Base-by-base conservation (phyloP, 805 yeast genomes). In the Saturnispora gosingensis region DNA sequence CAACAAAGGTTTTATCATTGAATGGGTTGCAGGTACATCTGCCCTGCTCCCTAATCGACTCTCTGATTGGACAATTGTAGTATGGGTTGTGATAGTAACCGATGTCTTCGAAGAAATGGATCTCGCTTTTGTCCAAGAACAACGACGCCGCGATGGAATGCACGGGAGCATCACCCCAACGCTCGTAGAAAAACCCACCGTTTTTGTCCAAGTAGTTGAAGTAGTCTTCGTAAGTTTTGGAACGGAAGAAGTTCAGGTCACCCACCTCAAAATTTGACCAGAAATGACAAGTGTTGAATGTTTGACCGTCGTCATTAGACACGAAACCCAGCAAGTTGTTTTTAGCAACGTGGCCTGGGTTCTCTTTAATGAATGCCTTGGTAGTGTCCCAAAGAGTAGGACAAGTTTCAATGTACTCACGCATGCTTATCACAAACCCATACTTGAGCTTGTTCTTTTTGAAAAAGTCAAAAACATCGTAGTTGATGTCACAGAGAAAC, bases 151-250 rank as follows among this genome's bases (percentile, higher is more conserved):
- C 96, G 59, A 87, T 81, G 9, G 95, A 84, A 67, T 87, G 96
- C 48, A 87, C 83, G 32, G 96, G 96, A 15, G 95, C 95, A 68
- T 87, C 96, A 57, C 95, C 95, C 96, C 95, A 86, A 68, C 95
- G 77, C 71, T 85, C 88, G 67, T 87, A 88, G 71, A 84, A 88
- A 71, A 88, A 88, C 13, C 95, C 95, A 64, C 96, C 96, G 9
- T 83, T 77, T 56, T 77, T 67, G 67, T 88, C 95, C 61, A 88
- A 75, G 60, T 75, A 70, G 27, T 86, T 84, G 61, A 88, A 88
- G 67, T 82, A 88, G 53, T 77, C 74, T 43, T 66, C 60, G 64
- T 88, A 88, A 3, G 85, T 84, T 48, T 82, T 78, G 22, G 78
- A 66, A 63, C 91, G 74, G 84, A 88, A 83, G 66, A 87, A 77